Evolutionary conservation across 2,329 filamentous ascomycete species (phyloP), one percentile per base, ranked within the genome.

Genomic region (Claviceps sp.): DNA sequence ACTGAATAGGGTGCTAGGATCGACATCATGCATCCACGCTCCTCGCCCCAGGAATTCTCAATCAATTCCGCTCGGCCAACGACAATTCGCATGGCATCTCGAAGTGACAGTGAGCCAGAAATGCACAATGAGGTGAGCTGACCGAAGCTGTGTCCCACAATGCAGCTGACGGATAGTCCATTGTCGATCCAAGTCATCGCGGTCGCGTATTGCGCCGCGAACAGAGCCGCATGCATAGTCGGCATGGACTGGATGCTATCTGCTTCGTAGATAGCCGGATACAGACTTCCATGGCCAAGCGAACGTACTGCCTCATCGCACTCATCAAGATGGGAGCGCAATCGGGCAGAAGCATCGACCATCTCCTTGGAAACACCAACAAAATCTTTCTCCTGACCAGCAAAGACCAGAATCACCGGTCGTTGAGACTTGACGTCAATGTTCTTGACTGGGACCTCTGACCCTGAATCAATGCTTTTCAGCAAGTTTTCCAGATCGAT

Each of bases 81-180:
- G 0, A 70, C 57, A 2, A 67, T 8, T 13, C 48, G 60, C 8
- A 73, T 20, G 0, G 66, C 58, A 34, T 70, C 65, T 11, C 52
- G 6, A 0, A 70, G 50, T 0, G 52, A 57, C 3, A 72, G 49
- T 0, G 57, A 55, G 0, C 65, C 64, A 0, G 67, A 58, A 0
- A 72, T 53, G 50, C 66, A 68, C 0, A 71, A 58, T 0, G 69
- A 69, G 0, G 66, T 66, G 5, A 73, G 58, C 57, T 73, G 65
- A 3, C 72, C 72, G 24, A 72, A 69, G 53, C 65, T 69, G 54
- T 73, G 69, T 3, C 70, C 71, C 0, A 72, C 61, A 0, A 61
- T 6, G 7, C 55, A 52, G 4, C 26, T 47, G 2, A 52, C 42
- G 34, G 55, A 11, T 6, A 60, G 4, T 1, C 70, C 68, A 13